Conservation (phyloP, 2,329 filamentous ascomycete genomes). For the Fusarium chuoi region DNA sequence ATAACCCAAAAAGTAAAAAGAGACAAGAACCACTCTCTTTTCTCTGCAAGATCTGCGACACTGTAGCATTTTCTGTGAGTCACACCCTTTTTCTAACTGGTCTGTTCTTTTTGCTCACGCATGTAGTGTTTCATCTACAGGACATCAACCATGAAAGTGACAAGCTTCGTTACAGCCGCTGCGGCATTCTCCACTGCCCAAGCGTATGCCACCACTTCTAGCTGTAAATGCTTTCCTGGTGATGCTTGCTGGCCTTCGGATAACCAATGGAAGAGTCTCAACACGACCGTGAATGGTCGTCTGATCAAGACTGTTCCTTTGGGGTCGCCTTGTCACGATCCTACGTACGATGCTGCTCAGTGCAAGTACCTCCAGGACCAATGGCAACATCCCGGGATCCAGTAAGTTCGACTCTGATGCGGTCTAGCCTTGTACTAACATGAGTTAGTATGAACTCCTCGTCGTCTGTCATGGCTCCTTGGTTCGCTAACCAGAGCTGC, state of each 20-base stretch:
- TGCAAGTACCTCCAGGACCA: slow-evolving; percentile 55
- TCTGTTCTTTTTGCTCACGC: background rate
- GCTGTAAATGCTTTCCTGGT: slow-evolving; percentile 56
- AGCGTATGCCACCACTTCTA: background rate
- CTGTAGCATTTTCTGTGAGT: background rate
- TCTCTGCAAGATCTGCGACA: background rate
- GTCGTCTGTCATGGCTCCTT: slow-evolving; percentile 46
- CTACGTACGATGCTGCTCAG: slow-evolving; percentile 55
- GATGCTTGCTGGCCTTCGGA: slow-evolving; percentile 63
- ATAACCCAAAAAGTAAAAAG: background rate
- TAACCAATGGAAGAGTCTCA: slow-evolving; percentile 59
- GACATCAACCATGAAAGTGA: slow-evolving; percentile 8
- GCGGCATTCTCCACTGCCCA: background rate
- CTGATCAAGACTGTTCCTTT: slow-evolving; percentile 63
- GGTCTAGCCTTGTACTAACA: background rate
- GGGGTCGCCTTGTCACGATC: slow-evolving; percentile 61
- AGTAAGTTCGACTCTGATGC: slow-evolving; percentile 48
- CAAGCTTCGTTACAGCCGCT: background rate
- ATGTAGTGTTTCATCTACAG: background rate
- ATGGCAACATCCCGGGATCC: slow-evolving; percentile 58
- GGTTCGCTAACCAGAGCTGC: slow-evolving; percentile 54
- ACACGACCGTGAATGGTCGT: slow-evolving; percentile 60
- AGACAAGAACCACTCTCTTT: background rate
- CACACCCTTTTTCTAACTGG: background rate
- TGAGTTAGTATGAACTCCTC: slow-evolving; percentile 36